A percentile compares a stretch with the other conserved stretches of the same genome.
Conservation (phyloP, 2,329 filamentous ascomycete species). For the Macrophomina phaseolina region DNA sequence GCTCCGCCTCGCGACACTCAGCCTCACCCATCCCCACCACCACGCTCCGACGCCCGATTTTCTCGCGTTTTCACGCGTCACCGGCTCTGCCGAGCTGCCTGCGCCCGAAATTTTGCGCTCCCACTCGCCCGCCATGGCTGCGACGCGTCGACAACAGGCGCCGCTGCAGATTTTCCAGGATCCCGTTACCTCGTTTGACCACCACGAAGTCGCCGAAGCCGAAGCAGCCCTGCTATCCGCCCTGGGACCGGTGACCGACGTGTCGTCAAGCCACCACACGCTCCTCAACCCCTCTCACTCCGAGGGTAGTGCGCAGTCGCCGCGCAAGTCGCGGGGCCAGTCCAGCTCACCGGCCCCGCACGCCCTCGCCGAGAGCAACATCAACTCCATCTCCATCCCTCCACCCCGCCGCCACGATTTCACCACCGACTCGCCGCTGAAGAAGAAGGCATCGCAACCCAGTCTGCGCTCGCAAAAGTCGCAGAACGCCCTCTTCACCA, state of each 20-base stretch:
- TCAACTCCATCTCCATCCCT: slow-evolving; percentile 71
- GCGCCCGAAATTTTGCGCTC: slow-evolving; percentile 38
- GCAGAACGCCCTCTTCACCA: slow-evolving; percentile 61
- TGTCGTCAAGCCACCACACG: slow-evolving; percentile 64
- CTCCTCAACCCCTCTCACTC: slow-evolving; percentile 67
- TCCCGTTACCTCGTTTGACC: slow-evolving; percentile 51
- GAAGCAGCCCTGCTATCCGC: slow-evolving; percentile 60
- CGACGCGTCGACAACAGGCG: slow-evolving; percentile 61
- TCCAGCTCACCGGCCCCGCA: slow-evolving; percentile 64
- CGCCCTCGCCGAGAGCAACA: slow-evolving; percentile 65
- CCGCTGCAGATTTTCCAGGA: slow-evolving; percentile 66
- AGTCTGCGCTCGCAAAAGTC: slow-evolving; percentile 31
- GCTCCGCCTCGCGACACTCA: slow-evolving; percentile 11
- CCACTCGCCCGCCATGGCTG: slow-evolving; percentile 51
- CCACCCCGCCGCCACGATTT: slow-evolving; percentile 63
- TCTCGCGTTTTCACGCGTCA: slow-evolving; percentile 50
- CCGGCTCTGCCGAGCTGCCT: slow-evolving; percentile 38
- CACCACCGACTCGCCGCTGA: slow-evolving; percentile 71
- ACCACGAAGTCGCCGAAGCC: slow-evolving; percentile 52
- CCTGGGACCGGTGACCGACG: slow-evolving; percentile 50
- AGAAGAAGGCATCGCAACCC: slow-evolving; percentile 55
- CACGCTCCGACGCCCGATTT: slow-evolving; percentile 34
- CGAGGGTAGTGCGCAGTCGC: slow-evolving; percentile 65
- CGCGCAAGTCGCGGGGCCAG: slow-evolving; percentile 66
- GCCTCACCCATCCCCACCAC: slow-evolving; percentile 21